Evolutionary conservation across 208 protist genomes (phyloP).

Genomic region (Wallacemonas sp.): DNA sequence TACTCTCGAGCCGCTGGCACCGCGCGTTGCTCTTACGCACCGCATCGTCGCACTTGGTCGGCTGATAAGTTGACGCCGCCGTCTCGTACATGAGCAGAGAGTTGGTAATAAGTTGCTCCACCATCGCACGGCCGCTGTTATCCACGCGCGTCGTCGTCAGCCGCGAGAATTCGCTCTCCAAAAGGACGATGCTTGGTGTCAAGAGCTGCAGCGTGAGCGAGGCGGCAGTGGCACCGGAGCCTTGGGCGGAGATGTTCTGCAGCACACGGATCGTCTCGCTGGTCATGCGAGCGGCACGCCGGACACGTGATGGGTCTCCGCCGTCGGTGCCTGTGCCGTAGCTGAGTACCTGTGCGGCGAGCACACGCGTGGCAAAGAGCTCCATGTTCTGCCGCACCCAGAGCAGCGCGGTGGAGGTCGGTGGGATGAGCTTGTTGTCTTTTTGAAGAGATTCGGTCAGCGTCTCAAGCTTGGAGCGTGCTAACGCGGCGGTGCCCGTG

Average conservation of each 20-base stretch:
- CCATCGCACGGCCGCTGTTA: constrained; percentile 59
- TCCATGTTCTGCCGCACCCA: constrained; percentile 76
- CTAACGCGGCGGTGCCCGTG: not conserved
- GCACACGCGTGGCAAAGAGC: constrained; percentile 65
- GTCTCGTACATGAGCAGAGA: constrained; percentile 35
- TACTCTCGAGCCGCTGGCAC: constrained; percentile 48
- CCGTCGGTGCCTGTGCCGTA: constrained; percentile 77
- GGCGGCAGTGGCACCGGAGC: constrained; percentile 65
- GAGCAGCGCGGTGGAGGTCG: constrained; percentile 70
- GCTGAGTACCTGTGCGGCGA: constrained; percentile 70
- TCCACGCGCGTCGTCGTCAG: constrained; percentile 47
- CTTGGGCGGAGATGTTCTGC: constrained; percentile 44
- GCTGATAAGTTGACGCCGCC: constrained; percentile 25
- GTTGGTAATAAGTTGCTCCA: constrained; percentile 60
- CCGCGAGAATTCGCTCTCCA: constrained; percentile 69
- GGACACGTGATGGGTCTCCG: constrained; percentile 74
- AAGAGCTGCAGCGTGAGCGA: constrained; percentile 65
- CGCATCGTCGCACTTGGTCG: constrained; percentile 52
- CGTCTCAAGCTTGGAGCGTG: not conserved
- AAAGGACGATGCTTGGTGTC: constrained; percentile 66
- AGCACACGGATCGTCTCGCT: constrained; percentile 62
- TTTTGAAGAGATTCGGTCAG: constrained; percentile 7
- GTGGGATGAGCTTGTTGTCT: constrained; percentile 40
- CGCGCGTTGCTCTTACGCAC: constrained; percentile 47
- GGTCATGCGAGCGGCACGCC: constrained; percentile 62